Conservation (phyloP, 371 early-diverging fungal species). For the Umbelopsis sp. region DNA sequence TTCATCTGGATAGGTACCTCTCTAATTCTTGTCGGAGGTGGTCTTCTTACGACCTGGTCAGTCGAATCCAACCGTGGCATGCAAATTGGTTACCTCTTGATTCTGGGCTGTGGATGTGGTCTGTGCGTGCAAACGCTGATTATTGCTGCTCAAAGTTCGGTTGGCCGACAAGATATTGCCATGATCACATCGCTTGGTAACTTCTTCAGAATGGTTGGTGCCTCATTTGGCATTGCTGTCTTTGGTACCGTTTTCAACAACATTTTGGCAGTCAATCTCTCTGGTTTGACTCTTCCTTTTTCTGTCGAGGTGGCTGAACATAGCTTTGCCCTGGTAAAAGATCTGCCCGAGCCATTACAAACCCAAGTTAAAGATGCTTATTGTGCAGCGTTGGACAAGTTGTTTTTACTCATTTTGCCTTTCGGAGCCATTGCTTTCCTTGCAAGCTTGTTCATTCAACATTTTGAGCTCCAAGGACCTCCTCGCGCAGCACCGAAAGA, state of each 20-base stretch:
- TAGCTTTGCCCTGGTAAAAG: neutral
- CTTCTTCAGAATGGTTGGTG: conserved; percentile 69
- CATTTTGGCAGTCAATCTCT: conserved; percentile 20
- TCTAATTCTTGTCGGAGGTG: conserved; percentile 49
- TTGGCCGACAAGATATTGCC: conserved; percentile 34
- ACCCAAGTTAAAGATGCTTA: neutral
- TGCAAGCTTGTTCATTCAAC: conserved; percentile 36
- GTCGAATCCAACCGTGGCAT: conserved; percentile 29
- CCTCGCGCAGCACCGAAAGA: neutral
- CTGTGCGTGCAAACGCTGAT: conserved; percentile 44
- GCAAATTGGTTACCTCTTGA: conserved; percentile 45
- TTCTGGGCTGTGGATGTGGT: conserved; percentile 63
- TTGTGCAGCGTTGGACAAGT: conserved; percentile 27
- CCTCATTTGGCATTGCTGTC: conserved; percentile 71
- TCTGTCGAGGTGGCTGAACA: neutral
- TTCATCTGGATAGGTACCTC: conserved; percentile 56
- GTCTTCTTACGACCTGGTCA: conserved; percentile 51
- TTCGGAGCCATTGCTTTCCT: conserved; percentile 49
- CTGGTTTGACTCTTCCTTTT: neutral
- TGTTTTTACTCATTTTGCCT: conserved; percentile 53
- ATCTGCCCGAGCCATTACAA: neutral
- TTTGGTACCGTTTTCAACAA: conserved; percentile 58
- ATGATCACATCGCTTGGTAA: conserved; percentile 55
- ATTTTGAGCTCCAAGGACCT: conserved; percentile 23
- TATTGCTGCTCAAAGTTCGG: conserved; percentile 22